Evolutionary conservation across 768 basidiomycete genomes (phyloP).

Genomic region (Phylloporus rhodoxanthus): DNA sequence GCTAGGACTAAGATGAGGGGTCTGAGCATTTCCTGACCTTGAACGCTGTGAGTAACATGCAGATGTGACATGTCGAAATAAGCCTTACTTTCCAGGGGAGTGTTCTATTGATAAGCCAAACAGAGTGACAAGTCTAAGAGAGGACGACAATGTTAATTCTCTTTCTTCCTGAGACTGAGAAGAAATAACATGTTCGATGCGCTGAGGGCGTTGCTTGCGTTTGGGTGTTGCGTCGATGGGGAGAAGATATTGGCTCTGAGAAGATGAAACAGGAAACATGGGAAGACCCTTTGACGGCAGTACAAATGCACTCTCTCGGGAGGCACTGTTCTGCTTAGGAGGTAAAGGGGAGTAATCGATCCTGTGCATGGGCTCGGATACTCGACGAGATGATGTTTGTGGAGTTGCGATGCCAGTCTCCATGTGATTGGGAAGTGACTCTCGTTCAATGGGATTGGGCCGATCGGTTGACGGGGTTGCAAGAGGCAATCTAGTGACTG

Average conservation of each 20-base stretch:
- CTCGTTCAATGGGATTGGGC: not conserved
- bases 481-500: not conserved
- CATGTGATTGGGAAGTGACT: not conserved
- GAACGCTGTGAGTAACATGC: constrained; percentile 8
- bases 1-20: not conserved
- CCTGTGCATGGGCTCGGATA: not conserved
- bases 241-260: constrained; percentile 32
- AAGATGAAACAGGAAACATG: constrained; percentile 21
- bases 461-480: constrained; percentile 7
- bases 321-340: not conserved
- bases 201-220: constrained; percentile 31
- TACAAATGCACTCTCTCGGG: not conserved
- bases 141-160: constrained; percentile 16
- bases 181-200: constrained; percentile 18
- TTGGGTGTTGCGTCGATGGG: constrained; percentile 28
- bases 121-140: not conserved
- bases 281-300: constrained; percentile 2
- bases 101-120: not conserved
- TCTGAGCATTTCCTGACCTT: constrained; percentile 1
- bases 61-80: not conserved
- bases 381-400: constrained; percentile 6
- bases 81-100: constrained; percentile 15
- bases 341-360: constrained; percentile 1
- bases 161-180: constrained; percentile 32
- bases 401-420: constrained; percentile 16